A percentile compares a stretch with the other conserved stretches of the same genome.
Evolutionary conservation across 352 stramenopile genomes (phyloP).

Genomic region (Hyphochytrium catenoides): DNA sequence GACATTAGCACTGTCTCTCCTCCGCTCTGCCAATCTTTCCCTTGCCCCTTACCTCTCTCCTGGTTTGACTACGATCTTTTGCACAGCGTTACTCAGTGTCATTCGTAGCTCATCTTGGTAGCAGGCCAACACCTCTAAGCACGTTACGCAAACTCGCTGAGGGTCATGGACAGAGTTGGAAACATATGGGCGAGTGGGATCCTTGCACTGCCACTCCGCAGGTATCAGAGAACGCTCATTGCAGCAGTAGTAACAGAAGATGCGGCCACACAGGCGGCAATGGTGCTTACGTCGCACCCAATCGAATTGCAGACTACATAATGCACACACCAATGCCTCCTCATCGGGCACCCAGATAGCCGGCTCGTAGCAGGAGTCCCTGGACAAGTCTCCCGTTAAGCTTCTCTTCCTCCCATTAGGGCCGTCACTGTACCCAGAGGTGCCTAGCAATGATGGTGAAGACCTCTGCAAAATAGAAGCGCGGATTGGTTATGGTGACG

Average conservation of each 20-base stretch:
- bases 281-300: conserved; percentile 68
- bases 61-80: too few relatives aligned
- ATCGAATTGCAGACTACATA: conserved; percentile 55
- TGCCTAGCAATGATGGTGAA: too few relatives aligned
- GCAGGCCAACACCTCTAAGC: conserved; percentile 23
- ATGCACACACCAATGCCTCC: conserved; percentile 41
- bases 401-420: too few relatives aligned
- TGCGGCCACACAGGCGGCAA: conserved; percentile 32
- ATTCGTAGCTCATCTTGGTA: conserved; percentile 37
- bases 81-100: conserved; percentile 53
- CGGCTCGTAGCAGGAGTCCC: too few relatives aligned
- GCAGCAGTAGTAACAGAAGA: conserved; percentile 17
- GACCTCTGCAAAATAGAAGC: too few relatives aligned
- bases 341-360: conserved; percentile 55
- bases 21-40: not conserved
- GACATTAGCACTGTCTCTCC: not conserved
- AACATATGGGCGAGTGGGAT: too few relatives aligned
- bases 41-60: too few relatives aligned
- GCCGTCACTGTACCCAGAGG: too few relatives aligned
- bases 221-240: too few relatives aligned
- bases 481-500: too few relatives aligned
- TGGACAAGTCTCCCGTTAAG: too few relatives aligned
- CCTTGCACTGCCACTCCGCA: too few relatives aligned
- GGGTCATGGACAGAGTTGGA: conserved; percentile 46
- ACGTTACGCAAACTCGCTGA: conserved; percentile 51